These are phyloP conservation scores for Backusella circina DNA, from an alignment of 192 early-diverging fungal genomes.

Conservation along the genomic window DNA sequence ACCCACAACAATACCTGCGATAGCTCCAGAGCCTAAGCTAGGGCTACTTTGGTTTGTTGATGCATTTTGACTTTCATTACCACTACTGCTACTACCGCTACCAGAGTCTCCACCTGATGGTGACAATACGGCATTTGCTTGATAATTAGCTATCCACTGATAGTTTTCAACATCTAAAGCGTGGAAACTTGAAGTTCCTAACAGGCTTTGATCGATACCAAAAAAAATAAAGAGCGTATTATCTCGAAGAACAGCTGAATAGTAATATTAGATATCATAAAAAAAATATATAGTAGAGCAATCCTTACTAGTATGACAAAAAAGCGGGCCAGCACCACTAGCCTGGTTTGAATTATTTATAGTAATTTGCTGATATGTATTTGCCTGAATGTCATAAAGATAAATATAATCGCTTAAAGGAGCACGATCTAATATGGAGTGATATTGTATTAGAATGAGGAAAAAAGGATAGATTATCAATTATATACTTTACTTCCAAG, in stretches of 20 bases:
- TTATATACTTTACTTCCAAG: not conserved
- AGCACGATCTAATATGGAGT: not conserved
- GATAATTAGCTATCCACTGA: not conserved
- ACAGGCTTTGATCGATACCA: not conserved
- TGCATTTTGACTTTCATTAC: not conserved
- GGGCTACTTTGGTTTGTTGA: not conserved
- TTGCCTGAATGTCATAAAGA: not conserved
- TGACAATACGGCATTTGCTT: not conserved
- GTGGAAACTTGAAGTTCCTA: not conserved
- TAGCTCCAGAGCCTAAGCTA: not conserved
- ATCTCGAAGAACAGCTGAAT: not conserved
- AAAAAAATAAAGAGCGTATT: not conserved
- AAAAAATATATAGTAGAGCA: not conserved
- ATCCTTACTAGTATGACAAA: not conserved
- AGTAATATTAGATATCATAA: not conserved
- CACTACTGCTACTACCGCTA: not conserved
- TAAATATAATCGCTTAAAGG: not conserved
- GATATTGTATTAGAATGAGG: not conserved
- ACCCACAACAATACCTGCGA: conserved; percentile 3
- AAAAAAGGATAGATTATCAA: not conserved
- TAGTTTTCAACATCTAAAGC: not conserved
- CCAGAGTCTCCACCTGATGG: not conserved
- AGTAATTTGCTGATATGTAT: not conserved
- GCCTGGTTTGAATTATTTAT: not conserved
- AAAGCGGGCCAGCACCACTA: not conserved